Evolutionary conservation across 2,329 filamentous ascomycete species (phyloP).

Genomic region (Ophiognomonia clavigignenti-juglandacearum): DNA sequence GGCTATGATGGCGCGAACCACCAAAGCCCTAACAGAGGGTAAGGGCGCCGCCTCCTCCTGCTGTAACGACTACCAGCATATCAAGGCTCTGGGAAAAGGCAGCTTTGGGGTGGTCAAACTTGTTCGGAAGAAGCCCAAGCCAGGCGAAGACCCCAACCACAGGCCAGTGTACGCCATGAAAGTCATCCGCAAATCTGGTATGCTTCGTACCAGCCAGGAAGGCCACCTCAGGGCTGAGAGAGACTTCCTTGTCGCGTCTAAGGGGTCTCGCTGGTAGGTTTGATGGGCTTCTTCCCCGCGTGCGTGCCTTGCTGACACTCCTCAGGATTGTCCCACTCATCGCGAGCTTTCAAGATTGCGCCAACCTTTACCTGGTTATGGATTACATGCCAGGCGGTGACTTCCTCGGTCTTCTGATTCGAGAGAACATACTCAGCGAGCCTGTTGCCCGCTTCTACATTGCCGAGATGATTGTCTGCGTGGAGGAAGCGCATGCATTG

Average conservation of each 20-base stretch:
- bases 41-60: constrained; percentile 4
- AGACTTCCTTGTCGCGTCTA: constrained; percentile 84
- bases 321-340: constrained; percentile 78
- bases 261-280: constrained; percentile 72
- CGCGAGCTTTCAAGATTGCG: constrained; percentile 80
- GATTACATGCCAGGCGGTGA: constrained; percentile 98
- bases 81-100: constrained; percentile 84
- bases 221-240: constrained; percentile 86
- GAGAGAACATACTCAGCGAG: constrained; percentile 79
- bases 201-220: constrained; percentile 88
- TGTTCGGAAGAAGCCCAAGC: constrained; percentile 61
- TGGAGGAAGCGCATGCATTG: constrained; percentile 86
- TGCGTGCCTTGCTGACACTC: constrained; percentile 6
- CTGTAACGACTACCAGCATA: constrained; percentile 65
- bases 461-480: constrained; percentile 91
- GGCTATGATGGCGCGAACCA: constrained; percentile 60
- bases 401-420: constrained; percentile 80
- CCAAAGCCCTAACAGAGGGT: constrained; percentile 15
- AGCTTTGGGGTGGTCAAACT: constrained; percentile 91
- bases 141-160: constrained; percentile 22
- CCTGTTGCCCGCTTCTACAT: constrained; percentile 78
- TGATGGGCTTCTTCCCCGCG: not conserved
- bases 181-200: constrained; percentile 88
- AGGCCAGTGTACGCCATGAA: constrained; percentile 90
- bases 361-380: constrained; percentile 89